Evolutionary conservation across 257 asterid species (phyloP).

Genomic region (Solanum medicagineum): DNA sequence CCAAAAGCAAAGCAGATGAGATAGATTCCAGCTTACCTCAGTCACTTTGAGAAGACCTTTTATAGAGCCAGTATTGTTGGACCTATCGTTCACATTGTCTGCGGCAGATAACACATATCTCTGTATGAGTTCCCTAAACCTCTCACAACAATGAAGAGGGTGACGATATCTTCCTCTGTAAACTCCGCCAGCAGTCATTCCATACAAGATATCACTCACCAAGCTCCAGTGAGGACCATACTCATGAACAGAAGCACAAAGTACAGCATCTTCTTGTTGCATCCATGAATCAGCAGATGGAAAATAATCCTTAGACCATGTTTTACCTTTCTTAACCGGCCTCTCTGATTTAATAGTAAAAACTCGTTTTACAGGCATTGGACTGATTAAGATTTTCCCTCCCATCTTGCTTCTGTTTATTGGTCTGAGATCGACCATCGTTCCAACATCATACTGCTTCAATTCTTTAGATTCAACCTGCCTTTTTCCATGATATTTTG

Average conservation of each 20-base stretch:
- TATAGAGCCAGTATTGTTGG: slow-evolving; percentile 40
- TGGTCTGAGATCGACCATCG: slow-evolving; percentile 44
- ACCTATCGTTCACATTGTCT: slow-evolving; percentile 60
- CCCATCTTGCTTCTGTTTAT: slow-evolving; percentile 44
- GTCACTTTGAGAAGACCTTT: slow-evolving; percentile 82
- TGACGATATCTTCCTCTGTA: slow-evolving; percentile 81
- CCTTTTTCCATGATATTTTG: slow-evolving; percentile 35
- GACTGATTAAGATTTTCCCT: slow-evolving; percentile 55
- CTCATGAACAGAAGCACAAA: slow-evolving; percentile 77
- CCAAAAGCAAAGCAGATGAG: background rate
- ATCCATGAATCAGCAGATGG: slow-evolving; percentile 81
- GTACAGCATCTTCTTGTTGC: slow-evolving; percentile 67
- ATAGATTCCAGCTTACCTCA: slow-evolving; percentile 45
- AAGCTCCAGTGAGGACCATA: slow-evolving; percentile 89
- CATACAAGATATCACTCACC: slow-evolving; percentile 70
- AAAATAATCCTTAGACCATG: slow-evolving; percentile 52
- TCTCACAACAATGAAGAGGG: slow-evolving; percentile 87
- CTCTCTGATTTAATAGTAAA: slow-evolving; percentile 72
- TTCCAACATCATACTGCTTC: slow-evolving; percentile 31
- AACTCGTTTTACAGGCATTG: slow-evolving; percentile 57
- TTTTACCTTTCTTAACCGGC: slow-evolving; percentile 51
- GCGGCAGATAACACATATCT: slow-evolving; percentile 55
- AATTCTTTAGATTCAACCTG: slow-evolving; percentile 37
- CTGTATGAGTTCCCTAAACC: slow-evolving; percentile 83
- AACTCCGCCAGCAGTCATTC: slow-evolving; percentile 66